Conservation (phyloP, 140 eudicot genomes). For the Erigeron philadelphicus region DNA sequence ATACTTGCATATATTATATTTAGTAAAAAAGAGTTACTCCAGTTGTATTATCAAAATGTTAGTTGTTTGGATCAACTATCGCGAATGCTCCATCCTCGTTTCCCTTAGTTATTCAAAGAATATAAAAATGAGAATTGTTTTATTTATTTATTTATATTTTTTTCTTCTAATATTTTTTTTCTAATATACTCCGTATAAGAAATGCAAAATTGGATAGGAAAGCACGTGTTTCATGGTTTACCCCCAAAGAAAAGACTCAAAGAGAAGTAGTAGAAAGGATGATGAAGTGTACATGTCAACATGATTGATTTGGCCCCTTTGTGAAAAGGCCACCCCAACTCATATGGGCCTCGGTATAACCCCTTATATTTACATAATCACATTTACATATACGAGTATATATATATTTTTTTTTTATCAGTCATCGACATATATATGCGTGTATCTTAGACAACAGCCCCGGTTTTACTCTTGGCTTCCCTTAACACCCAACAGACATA, state of each 20-base stretch:
- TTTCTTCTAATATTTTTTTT: too few relatives aligned
- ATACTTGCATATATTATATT: too few relatives aligned
- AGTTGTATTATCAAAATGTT: too few relatives aligned
- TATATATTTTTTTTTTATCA: neutral
- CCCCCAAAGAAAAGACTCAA: constrained; percentile 21
- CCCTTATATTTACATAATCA: too few relatives aligned
- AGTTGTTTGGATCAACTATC: too few relatives aligned
- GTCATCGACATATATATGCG: constrained; percentile 11
- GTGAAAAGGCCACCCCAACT: constrained; percentile 36
- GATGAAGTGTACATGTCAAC: constrained; percentile 35
- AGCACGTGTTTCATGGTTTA: constrained; percentile 33
- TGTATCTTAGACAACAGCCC: constrained; percentile 20
- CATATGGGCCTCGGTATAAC: neutral
- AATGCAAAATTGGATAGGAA: constrained; percentile 16
- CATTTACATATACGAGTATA: too few relatives aligned
- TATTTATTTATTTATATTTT: too few relatives aligned
- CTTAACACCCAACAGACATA: neutral
- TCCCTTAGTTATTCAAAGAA: too few relatives aligned
- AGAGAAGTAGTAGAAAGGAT: constrained; percentile 14
- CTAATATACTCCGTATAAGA: too few relatives aligned
- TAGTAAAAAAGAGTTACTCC: too few relatives aligned
- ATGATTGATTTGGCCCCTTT: constrained; percentile 30
- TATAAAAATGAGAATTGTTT: too few relatives aligned
- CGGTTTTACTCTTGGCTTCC: constrained; percentile 5
- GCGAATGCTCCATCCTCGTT: too few relatives aligned